A percentile compares a stretch with the other conserved stretches of the same genome.
Evolutionary conservation across 2,329 filamentous ascomycete genomes (phyloP).

Genomic region (Cercospora sesami): DNA sequence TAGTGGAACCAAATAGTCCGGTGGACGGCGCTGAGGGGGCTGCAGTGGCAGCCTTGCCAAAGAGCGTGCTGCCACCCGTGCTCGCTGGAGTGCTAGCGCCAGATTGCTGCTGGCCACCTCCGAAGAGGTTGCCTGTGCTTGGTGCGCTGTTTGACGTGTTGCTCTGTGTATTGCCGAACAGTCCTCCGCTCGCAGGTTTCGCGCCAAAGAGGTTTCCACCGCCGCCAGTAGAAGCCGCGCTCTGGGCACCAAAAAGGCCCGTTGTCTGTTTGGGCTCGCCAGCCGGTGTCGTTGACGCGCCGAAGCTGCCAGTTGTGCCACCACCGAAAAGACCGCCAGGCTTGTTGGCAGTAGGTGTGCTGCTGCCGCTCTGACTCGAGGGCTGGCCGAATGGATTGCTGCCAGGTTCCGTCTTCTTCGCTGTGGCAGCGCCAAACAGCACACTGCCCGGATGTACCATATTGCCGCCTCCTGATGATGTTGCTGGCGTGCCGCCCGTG

Average conservation of each 20-base stretch:
- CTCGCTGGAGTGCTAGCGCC: slow-evolving; percentile 15
- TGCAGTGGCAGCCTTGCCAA: slow-evolving; percentile 9
- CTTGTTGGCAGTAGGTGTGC: slow-evolving; percentile 26
- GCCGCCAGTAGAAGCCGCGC: slow-evolving; percentile 8
- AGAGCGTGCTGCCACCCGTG: slow-evolving; percentile 16
- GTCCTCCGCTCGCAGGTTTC: slow-evolving; percentile 15
- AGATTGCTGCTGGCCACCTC: slow-evolving; percentile 16
- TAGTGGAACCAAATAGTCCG: slow-evolving; percentile 9
- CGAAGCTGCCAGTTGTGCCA: slow-evolving; percentile 20
- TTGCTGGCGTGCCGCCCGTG: slow-evolving; percentile 12
- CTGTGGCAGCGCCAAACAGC: slow-evolving; percentile 16
- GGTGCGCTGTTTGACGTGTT: slow-evolving; percentile 13
- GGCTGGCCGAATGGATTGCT: slow-evolving; percentile 11
- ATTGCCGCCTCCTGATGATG: background rate
- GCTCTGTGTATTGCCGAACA: slow-evolving; percentile 13
- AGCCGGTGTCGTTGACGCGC: slow-evolving; percentile 27
- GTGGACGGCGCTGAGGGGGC: background rate
- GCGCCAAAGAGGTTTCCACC: slow-evolving; percentile 13
- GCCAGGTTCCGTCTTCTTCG: slow-evolving; percentile 17
- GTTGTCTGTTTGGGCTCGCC: slow-evolving; percentile 28
- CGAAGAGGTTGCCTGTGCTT: slow-evolving; percentile 21
- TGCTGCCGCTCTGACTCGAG: slow-evolving; percentile 20
- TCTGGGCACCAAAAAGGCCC: slow-evolving; percentile 17
- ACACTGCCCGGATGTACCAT: slow-evolving; percentile 11
- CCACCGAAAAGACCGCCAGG: slow-evolving; percentile 21